Evolutionary conservation across 176 grass and related monocot species (phyloP), one percentile per base, ranked within the genome.

Genomic region (Otatea glauca): DNA sequence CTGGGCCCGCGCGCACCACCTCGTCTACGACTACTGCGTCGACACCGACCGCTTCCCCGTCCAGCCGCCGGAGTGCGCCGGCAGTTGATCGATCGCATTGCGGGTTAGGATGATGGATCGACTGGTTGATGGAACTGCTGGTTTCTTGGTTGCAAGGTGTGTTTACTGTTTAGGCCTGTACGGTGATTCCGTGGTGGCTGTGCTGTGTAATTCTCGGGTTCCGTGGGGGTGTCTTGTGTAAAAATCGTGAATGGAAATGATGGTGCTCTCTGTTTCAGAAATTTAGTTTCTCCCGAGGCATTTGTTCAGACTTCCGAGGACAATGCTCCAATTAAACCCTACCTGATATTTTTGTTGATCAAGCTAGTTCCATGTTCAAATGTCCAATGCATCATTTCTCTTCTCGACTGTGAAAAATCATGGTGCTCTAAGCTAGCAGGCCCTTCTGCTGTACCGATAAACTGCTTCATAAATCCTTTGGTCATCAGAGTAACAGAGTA

Each of bases 11-110:
- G 93, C 96, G 25, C 88, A 94, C 69, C 96, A 99, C 85, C 58
- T 99, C 83, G 91, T 99, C 77, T 99, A 99, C 70, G 96, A 99
- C 70, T 99, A 99, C 92, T 99, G 96, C 86, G 83, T 54, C 80
- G 96, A 99, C 80, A 70, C 91, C 44, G 80, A 38, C 9, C 81
- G 96, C 1, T 99, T 99, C 87, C 77, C 93, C 11, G 86, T 87
- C 2, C 84, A 87, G 84, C 96, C 96, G 35, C 85, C 93, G 0
- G 96, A 99, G 74, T 99, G 96, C 84, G 83, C 80, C 18, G 88
- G 87, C n/a, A 63, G 69, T 39, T 86, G 67, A 74, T 24, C 27
- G 1, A 21, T 41, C 32, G 4, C 58, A 0, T 9, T 16, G 16
- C 12, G 6, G 65, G 25, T 7, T 69, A 71, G 59, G 68, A 58